These are phyloP conservation scores for Terana coerulea DNA, from an alignment of 768 basidiomycete genomes.

Conservation along the genomic window DNA sequence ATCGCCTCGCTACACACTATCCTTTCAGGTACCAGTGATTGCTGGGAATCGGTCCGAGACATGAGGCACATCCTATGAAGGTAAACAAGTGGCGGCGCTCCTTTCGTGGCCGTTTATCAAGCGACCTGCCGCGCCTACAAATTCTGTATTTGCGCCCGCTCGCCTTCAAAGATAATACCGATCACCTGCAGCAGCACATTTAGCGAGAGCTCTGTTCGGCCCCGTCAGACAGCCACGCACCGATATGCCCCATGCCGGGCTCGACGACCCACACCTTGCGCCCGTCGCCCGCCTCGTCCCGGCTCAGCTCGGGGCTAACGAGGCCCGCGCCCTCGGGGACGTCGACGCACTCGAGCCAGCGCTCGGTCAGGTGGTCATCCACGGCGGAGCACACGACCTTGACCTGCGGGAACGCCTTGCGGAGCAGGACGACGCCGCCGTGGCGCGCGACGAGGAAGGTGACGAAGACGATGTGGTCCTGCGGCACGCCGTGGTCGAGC, in stretches of 20 bases:
- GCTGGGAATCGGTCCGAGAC: too few species aligned
- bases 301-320: not conserved
- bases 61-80: too few species aligned
- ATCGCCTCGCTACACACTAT: too few species aligned
- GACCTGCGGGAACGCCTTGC: constrained; percentile 81
- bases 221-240: constrained; percentile 34
- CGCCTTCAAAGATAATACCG: constrained; percentile 34
- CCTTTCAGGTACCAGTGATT: too few species aligned
- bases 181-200: constrained; percentile 27
- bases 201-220: not conserved
- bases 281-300: constrained; percentile 30
- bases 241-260: constrained; percentile 88
- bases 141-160: too few species aligned
- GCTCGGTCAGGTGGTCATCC: constrained; percentile 73
- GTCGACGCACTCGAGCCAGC: constrained; percentile 56
- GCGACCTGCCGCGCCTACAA: too few species aligned
- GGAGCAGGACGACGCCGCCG: constrained; percentile 75
- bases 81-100: too few species aligned
- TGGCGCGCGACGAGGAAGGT: constrained; percentile 84
- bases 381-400: constrained; percentile 82
- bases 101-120: too few species aligned
- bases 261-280: constrained; percentile 79
- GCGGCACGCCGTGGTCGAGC: constrained; percentile 85
- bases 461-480: constrained; percentile 85
- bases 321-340: constrained; percentile 30